These are phyloP conservation scores for Pisolithus albus DNA, from an alignment of 768 basidiomycete species.

Conservation along the genomic window DNA sequence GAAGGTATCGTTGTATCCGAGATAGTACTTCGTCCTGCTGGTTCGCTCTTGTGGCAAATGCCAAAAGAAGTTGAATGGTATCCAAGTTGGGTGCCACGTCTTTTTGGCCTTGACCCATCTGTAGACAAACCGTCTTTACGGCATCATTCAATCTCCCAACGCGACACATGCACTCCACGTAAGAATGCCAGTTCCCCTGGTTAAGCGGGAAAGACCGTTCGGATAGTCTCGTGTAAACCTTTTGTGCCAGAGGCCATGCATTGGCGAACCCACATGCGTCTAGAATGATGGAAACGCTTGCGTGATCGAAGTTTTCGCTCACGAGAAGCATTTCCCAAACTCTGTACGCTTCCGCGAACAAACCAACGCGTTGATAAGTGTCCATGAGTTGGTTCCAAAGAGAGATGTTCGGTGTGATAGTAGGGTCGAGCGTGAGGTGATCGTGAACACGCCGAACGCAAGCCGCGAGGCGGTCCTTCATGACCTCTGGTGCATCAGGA, in stretches of 20 bases:
- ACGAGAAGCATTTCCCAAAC: conserved; percentile 75
- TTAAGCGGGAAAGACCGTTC: conserved; percentile 49
- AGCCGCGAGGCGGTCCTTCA: conserved; percentile 32
- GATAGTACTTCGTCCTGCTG: conserved; percentile 40
- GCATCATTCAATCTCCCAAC: conserved; percentile 62
- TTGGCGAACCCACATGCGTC: conserved; percentile 73
- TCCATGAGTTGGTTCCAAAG: conserved; percentile 87
- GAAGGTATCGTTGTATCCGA: conserved; percentile 38
- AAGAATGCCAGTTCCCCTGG: conserved; percentile 70
- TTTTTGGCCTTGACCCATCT: conserved; percentile 48
- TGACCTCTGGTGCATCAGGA: conserved; percentile 18
- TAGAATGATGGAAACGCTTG: conserved; percentile 74
- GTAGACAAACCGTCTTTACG: conserved; percentile 50
- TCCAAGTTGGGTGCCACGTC: conserved; percentile 43
- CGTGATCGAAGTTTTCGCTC: conserved; percentile 49
- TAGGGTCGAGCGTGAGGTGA: conserved; percentile 69
- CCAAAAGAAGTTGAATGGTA: conserved; percentile 46
- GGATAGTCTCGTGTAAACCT: conserved; percentile 48
- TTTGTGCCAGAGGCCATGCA: conserved; percentile 43
- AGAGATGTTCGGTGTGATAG: conserved; percentile 60
- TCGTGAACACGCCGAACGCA: conserved; percentile 66
- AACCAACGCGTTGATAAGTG: conserved; percentile 75
- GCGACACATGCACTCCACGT: conserved; percentile 83
- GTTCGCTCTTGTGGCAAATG: conserved; percentile 41
- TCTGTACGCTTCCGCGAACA: conserved; percentile 62